Conservation (phyloP, 768 basidiomycete species). For the Leucocoprinus sp. region DNA sequence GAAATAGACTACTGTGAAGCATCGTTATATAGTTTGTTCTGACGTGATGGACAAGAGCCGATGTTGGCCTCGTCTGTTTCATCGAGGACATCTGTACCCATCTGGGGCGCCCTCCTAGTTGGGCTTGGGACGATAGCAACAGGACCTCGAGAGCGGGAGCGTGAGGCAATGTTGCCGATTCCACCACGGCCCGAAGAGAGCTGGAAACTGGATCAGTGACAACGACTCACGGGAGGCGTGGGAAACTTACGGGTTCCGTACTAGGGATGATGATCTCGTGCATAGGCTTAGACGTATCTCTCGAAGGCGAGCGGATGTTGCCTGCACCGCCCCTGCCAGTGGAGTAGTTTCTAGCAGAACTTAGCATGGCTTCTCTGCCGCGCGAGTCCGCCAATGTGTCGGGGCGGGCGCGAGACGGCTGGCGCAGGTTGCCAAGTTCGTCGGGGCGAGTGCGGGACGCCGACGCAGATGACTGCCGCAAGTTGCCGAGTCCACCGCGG, state of each 20-base stretch:
- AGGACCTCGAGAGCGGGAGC: slow-evolving; percentile 45
- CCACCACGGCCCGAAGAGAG: slow-evolving; percentile 63
- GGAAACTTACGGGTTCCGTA: slow-evolving; percentile 26
- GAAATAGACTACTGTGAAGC: too few species aligned
- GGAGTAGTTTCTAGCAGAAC: slow-evolving; percentile 36
- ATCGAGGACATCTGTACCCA: too few species aligned
- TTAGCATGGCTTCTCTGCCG: slow-evolving; percentile 47
- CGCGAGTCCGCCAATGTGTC: slow-evolving; percentile 52
- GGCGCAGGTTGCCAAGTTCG: slow-evolving; percentile 52
- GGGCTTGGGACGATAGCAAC: slow-evolving; percentile 27
- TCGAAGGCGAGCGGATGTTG: slow-evolving; percentile 74
- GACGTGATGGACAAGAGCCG: neutral
- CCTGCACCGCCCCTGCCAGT: slow-evolving; percentile 79
- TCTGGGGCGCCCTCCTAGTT: slow-evolving; percentile 26
- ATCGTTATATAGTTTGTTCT: too few species aligned
- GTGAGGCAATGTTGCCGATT: slow-evolving; percentile 48
- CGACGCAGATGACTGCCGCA: slow-evolving; percentile 40
- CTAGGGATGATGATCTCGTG: slow-evolving; percentile 31
- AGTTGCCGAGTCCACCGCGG: slow-evolving; percentile 64
- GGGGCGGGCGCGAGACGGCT: slow-evolving; percentile 33
- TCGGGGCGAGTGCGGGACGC: slow-evolving; percentile 29
- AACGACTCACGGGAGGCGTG: neutral
- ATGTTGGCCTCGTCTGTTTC: too few species aligned
- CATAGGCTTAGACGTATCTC: slow-evolving; percentile 16
- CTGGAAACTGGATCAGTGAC: slow-evolving; percentile 16